A percentile compares a stretch with the other conserved stretches of the same genome.
Conservation (phyloP, 441 rosid species). For the Jatropha podagrica region DNA sequence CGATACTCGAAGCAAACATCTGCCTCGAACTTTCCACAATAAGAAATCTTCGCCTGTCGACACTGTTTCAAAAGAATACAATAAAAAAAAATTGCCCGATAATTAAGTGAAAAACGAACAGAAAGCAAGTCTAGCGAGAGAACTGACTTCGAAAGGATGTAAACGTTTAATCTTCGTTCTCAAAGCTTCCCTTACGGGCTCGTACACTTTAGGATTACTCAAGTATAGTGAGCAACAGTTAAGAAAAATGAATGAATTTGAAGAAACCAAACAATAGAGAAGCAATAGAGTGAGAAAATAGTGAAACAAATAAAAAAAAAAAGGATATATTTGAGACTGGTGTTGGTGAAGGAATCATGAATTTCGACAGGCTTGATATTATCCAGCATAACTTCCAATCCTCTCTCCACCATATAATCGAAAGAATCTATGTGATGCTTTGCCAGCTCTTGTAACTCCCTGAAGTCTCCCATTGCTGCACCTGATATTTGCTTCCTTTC, state of each 20-base stretch:
- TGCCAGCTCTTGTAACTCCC: conserved; percentile 63
- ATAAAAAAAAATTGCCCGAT: neutral
- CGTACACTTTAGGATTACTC: conserved; percentile 54
- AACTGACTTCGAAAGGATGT: conserved; percentile 72
- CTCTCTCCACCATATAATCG: conserved; percentile 73
- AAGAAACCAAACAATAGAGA: neutral
- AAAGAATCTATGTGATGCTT: conserved; percentile 82
- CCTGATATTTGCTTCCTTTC: conserved; percentile 19
- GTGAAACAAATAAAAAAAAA: neutral
- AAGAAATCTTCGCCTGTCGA: conserved; percentile 84
- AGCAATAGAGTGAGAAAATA: neutral
- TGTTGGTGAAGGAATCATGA: conserved; percentile 43
- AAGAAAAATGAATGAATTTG: conserved; percentile 35
- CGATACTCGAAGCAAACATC: conserved; percentile 60
- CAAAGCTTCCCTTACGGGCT: conserved; percentile 63
- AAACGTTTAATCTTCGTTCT: conserved; percentile 42
- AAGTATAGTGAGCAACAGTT: conserved; percentile 61
- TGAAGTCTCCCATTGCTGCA: conserved; percentile 36
- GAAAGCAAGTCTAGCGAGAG: neutral
- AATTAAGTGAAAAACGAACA: neutral
- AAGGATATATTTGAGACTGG: conserved; percentile 72
- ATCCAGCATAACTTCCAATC: conserved; percentile 70
- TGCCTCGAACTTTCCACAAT: conserved; percentile 64
- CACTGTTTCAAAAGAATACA: conserved; percentile 45
- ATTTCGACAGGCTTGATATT: conserved; percentile 58